phyloP scores from a whole-genome alignment of 306 rosid species.

The Begonia loranthoides region DNA sequence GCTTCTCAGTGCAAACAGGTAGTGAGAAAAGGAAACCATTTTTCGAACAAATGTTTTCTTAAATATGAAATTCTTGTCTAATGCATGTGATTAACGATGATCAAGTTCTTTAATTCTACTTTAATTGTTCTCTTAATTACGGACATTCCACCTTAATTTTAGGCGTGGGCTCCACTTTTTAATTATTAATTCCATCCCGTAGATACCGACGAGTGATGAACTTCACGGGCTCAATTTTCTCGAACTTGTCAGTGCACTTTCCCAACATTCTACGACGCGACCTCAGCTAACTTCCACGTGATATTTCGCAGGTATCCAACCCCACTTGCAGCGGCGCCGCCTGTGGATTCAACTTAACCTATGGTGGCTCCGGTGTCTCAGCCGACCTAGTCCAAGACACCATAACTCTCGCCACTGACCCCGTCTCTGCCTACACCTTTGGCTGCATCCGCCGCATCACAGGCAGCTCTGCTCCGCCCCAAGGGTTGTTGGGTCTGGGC shows the following conservation, averaged over 20 bases:
- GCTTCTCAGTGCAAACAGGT: slow-evolving; percentile 83
- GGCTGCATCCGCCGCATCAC: slow-evolving; percentile 66
- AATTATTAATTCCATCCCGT: not conserved
- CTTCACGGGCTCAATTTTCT: slow-evolving; percentile 4
- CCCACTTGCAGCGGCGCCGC: slow-evolving; percentile 61
- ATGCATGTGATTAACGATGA: too few species aligned
- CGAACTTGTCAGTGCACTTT: too few species aligned
- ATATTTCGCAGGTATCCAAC: slow-evolving; percentile 53
- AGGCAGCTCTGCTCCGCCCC: slow-evolving; percentile 56
- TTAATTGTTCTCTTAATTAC: too few species aligned
- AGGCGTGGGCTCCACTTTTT: too few species aligned
- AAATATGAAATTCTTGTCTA: too few species aligned
- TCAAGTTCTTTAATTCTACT: too few species aligned
- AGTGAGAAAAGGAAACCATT: too few species aligned
- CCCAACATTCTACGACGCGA: not conserved
- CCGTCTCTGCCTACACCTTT: slow-evolving; percentile 48
- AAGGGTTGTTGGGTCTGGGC: slow-evolving; percentile 84
- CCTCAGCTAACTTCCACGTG: slow-evolving; percentile 9
- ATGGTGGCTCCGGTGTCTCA: slow-evolving; percentile 58
- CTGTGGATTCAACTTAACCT: slow-evolving; percentile 71
- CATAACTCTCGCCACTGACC: slow-evolving; percentile 57
- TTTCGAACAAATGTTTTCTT: too few species aligned
- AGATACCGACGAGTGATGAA: slow-evolving; percentile 4
- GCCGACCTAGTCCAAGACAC: slow-evolving; percentile 63
- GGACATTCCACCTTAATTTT: too few species aligned